Percentiles rank a stretch among this genome's conserved stretches.
phyloP scores from a whole-genome alignment of 805 yeast genomes.

The Teunomyces gatunensis region DNA sequence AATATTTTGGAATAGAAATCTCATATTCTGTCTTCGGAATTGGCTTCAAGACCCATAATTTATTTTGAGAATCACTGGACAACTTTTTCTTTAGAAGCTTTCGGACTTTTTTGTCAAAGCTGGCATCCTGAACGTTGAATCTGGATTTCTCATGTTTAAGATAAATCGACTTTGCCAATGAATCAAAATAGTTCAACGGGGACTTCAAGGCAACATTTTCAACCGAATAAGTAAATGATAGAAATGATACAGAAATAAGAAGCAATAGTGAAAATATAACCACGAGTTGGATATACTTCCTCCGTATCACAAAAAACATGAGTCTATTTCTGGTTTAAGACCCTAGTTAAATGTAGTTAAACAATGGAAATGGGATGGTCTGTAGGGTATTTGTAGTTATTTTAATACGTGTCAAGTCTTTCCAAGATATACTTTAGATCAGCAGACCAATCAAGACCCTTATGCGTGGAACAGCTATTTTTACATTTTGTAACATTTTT shows the following conservation, averaged over 20 bases:
- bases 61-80: slow-evolving; percentile 20
- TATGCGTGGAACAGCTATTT: no score
- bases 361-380: not conserved
- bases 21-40: not conserved
- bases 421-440: no score
- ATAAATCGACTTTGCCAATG: slow-evolving; percentile 11
- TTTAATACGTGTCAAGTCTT: no score
- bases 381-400: no score
- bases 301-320: slow-evolving; percentile 14
- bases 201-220: not conserved
- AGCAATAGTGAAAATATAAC: slow-evolving; percentile 12
- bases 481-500: no score
- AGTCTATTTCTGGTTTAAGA: not conserved
- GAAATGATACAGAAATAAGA: slow-evolving; percentile 11
- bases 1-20: slow-evolving; percentile 11
- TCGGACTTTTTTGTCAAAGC: slow-evolving; percentile 11
- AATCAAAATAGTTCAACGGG: slow-evolving; percentile 13
- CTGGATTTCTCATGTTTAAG: not conserved
- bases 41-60: slow-evolving; percentile 16
- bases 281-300: slow-evolving; percentile 15
- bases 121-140: slow-evolving; percentile 5
- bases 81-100: slow-evolving; percentile 13
- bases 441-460: no score
- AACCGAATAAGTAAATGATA: slow-evolving; percentile 6
- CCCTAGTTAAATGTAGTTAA: not conserved